Evolutionary conservation across 768 basidiomycete genomes (phyloP).

Genomic region (Daedalea quercina): DNA sequence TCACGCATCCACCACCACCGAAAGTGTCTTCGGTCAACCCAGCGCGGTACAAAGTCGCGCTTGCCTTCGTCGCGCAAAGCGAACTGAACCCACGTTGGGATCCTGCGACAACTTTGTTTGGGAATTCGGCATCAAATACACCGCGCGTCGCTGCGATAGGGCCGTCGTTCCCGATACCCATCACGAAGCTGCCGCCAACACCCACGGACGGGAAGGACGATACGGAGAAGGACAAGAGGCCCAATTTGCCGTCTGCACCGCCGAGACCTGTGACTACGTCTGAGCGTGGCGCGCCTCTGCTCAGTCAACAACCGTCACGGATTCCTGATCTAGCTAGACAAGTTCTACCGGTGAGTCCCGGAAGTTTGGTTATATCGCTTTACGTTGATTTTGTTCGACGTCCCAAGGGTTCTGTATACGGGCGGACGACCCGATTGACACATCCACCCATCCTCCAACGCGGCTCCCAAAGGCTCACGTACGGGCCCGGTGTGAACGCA

Average conservation of each 20-base stretch:
- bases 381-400: not conserved
- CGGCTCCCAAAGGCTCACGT: constrained; percentile 32
- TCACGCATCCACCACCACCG: constrained; percentile 58
- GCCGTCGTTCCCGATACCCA: constrained; percentile 57
- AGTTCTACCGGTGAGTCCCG: constrained; percentile 55
- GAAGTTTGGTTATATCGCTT: not conserved
- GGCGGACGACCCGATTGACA: constrained; percentile 51
- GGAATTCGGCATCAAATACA: constrained; percentile 47
- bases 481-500: constrained; percentile 34
- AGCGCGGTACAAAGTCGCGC: constrained; percentile 67
- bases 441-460: constrained; percentile 63
- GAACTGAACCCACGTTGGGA: constrained; percentile 63
- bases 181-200: constrained; percentile 21
- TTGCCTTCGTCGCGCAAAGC: constrained; percentile 55
- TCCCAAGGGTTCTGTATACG: constrained; percentile 42
- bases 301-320: constrained; percentile 56
- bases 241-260: constrained; percentile 32
- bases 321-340: constrained; percentile 61
- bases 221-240: constrained; percentile 45
- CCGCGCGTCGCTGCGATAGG: constrained; percentile 59
- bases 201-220: constrained; percentile 36
- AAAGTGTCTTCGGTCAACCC: constrained; percentile 45
- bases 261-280: constrained; percentile 35
- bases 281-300: constrained; percentile 54
- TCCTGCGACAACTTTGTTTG: constrained; percentile 52